Base-by-base conservation (phyloP, 2,329 filamentous ascomycete species). In the Aspergillus vadensis region DNA sequence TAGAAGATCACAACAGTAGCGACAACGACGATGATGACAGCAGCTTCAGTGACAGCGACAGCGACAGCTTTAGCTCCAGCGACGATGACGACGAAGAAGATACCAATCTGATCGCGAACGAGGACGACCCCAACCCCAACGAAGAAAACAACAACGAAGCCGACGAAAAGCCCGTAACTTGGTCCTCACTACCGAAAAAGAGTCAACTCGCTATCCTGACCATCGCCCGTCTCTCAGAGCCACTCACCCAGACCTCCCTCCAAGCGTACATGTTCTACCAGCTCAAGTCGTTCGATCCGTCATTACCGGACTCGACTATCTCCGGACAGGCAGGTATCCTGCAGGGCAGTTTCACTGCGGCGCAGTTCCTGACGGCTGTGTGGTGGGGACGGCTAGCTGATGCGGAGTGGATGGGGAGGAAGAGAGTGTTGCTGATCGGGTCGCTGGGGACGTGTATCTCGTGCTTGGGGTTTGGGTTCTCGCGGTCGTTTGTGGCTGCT, bases 211-310 rank as follows among this genome's bases (percentile, higher is more conserved):
- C 88, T 30, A 88, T 96, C 59, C 82, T 96, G 53, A 92, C 89
- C 0, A 78, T 96, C 48, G 89, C 91, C 8, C 86, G 92, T 27
- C 80, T 96, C 21, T 91, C 90, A 10, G 92, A 96, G 72, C 92
- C 92, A 3, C 79, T 96, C 38, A 90, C 91, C 0, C 90, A 95
- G 71, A 92, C 90, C 0, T 91, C 88, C 12, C 76, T 92, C 8
- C 85, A 90, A 75, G 85, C 90, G 1, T 96, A 96, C 76, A 87
- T 96, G 81, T 96, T 91, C 77, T 96, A 94, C 75, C 91, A 95
- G 74, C 84, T 97, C n/a, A 87, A 86, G 67, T 94, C 88, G 60
- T 94, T 96, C 68, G 82, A 90, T 23, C 81, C 81, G 2, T 81
- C 76, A 21, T 74, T 83, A 19, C 77, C 83, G 2, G 83, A 88